Evolutionary conservation across 371 early-diverging fungal genomes (phyloP).

Genomic region (Mortierella sp.): DNA sequence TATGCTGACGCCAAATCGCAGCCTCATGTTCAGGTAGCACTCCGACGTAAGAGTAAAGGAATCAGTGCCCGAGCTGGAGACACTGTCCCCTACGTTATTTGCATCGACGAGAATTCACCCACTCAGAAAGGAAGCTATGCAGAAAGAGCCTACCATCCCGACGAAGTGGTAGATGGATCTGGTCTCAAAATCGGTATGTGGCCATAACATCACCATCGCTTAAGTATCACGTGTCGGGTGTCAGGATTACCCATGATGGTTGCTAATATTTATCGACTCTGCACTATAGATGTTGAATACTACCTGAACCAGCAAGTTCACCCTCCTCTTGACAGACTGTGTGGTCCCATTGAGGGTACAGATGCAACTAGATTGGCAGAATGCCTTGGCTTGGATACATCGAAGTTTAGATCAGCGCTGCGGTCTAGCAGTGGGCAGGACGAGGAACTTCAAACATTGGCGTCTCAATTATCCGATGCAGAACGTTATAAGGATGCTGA

Average conservation of each 20-base stretch:
- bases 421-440: conserved; percentile 45
- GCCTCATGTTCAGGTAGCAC: conserved; percentile 98
- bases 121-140: conserved; percentile 69
- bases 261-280: background rate
- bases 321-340: conserved; percentile 94
- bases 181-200: conserved; percentile 69
- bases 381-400: conserved; percentile 88
- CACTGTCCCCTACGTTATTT: conserved; percentile 97
- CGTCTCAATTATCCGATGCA: conserved; percentile 84
- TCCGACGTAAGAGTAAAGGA: conserved; percentile 84
- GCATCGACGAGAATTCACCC: conserved; percentile 68
- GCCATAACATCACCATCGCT: background rate
- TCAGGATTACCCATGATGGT: background rate
- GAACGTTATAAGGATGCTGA: conserved; percentile 88
- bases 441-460: conserved; percentile 78
- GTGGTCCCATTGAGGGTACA: conserved; percentile 92
- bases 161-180: conserved; percentile 75
- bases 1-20: conserved; percentile 93
- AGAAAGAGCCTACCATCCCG: conserved; percentile 90
- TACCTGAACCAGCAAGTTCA: conserved; percentile 97
- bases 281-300: conserved; percentile 90
- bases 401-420: conserved; percentile 67
- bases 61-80: conserved; percentile 86
- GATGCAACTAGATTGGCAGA: conserved; percentile 85
- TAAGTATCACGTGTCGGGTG: background rate